phyloP scores from a whole-genome alignment of 73 alveolate genomes.

The Tetrahymena elliotti region DNA sequence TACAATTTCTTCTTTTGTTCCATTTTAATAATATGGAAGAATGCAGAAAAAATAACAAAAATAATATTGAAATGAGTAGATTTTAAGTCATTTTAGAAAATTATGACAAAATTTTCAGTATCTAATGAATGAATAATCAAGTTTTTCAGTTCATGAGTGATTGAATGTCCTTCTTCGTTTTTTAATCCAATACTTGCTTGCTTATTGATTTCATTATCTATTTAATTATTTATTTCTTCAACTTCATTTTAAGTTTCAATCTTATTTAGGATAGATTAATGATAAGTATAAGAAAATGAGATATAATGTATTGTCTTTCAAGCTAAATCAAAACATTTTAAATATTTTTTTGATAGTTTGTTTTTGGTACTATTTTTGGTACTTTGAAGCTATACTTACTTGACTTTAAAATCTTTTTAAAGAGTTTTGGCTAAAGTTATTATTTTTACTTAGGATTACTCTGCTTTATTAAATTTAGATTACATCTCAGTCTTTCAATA shows the following conservation, averaged over 20 bases:
- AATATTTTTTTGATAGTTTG: too few species aligned
- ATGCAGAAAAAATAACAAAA: neutral
- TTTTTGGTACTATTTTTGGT: neutral
- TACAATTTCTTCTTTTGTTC: neutral
- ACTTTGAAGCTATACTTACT: neutral
- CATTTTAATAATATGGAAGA: neutral
- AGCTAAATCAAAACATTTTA: neutral
- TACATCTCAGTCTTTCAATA: neutral
- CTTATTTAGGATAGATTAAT: neutral
- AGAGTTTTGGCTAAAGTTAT: neutral
- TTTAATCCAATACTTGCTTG: neutral
- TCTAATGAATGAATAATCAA: too few species aligned
- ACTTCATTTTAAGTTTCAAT: neutral
- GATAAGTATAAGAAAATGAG: neutral
- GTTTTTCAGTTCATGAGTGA: neutral
- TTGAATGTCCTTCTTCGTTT: neutral
- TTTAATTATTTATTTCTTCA: neutral
- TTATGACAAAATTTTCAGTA: neutral
- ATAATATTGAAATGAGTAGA: neutral
- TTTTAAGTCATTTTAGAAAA: neutral
- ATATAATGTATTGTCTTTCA: neutral
- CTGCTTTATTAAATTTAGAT: neutral
- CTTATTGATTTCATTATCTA: too few species aligned
- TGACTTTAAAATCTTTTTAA: too few species aligned
- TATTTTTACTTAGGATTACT: too few species aligned